These are phyloP conservation scores for Fusarium compactum DNA, from an alignment of 2,329 filamentous ascomycete genomes.

Conservation along the genomic window DNA sequence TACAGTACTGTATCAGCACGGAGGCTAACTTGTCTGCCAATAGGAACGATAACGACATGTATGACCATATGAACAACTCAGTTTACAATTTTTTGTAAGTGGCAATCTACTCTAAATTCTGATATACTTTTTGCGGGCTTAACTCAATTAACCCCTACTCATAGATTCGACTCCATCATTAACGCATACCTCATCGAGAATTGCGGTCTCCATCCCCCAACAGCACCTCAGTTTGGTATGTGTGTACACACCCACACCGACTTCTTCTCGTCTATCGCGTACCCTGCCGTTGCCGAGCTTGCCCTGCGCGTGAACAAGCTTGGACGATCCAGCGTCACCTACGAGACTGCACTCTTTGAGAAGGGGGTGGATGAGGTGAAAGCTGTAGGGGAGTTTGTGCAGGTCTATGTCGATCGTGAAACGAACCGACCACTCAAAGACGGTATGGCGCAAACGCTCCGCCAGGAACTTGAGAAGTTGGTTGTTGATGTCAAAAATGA, in stretches of 20 bases:
- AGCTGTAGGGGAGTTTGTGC: conserved; percentile 86
- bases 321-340: conserved; percentile 87
- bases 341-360: conserved; percentile 90
- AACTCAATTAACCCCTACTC: background rate
- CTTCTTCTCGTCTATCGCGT: conserved; percentile 85
- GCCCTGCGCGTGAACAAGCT: conserved; percentile 85
- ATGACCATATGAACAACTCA: conserved; percentile 91
- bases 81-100: conserved; percentile 82
- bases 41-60: conserved; percentile 96
- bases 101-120: background rate
- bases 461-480: conserved; percentile 69
- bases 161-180: conserved; percentile 86
- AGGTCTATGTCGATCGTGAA: conserved; percentile 86
- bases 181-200: conserved; percentile 88
- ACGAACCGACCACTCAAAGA: conserved; percentile 74
- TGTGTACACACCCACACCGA: conserved; percentile 89
- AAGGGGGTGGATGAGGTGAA: conserved; percentile 76
- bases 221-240: conserved; percentile 80
- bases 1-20: background rate
- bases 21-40: conserved; percentile 30
- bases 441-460: conserved; percentile 73
- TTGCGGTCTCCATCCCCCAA: conserved; percentile 78
- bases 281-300: conserved; percentile 84
- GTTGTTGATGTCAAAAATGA: conserved; percentile 48
- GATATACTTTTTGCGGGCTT: background rate